Evolutionary conservation across 257 asterid genomes (phyloP), one percentile per base, ranked within the genome.

Genomic region (Mitragyna speciosa): DNA sequence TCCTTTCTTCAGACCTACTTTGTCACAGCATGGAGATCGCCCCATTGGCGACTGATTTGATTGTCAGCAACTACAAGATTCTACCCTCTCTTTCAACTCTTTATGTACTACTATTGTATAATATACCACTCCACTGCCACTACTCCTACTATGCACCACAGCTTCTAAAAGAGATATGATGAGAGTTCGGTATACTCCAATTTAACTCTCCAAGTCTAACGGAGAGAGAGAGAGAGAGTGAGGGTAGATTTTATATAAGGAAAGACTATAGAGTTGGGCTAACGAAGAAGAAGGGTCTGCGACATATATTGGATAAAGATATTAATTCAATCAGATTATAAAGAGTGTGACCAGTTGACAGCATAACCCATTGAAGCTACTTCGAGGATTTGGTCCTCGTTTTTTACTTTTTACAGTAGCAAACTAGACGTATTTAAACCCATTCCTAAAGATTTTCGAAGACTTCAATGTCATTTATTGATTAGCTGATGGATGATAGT

Each of bases 21-120:
- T 94, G 66, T 92, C 98, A 67, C 98, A 92, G 28, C 98, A 94
- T 1, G 97, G 98, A 82, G 98, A 91, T 81, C 98, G 89, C 41
- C 97, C 98, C 98, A 94, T 94, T 45, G 77, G 80, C 77, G 66
- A 78, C 54, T 47, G 14, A 11, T 22, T 5, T 28, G 69, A 26
- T 64, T 20, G 28, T 74, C 63, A 73, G 49, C 77, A 54, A 39
- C 61, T 36, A 73, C 76, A 80, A 66, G 33, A 52, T 30, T 16
- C 54, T 73, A 61, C 78, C 78, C 58, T 64, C 61, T n/a, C 56
- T 58, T 56, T 19, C n/a, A 41, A 69, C 63, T 74, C 79, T 83
- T 39, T 78, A 54, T 76, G 51, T 85, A 83, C 75, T 52, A 52
- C n/a, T n/a, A 49, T 9, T 22, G 61, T 54, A 12, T 54, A 26